Conservation (phyloP, 2,329 filamentous ascomycete species). For the Xylariaceae sp. region DNA sequence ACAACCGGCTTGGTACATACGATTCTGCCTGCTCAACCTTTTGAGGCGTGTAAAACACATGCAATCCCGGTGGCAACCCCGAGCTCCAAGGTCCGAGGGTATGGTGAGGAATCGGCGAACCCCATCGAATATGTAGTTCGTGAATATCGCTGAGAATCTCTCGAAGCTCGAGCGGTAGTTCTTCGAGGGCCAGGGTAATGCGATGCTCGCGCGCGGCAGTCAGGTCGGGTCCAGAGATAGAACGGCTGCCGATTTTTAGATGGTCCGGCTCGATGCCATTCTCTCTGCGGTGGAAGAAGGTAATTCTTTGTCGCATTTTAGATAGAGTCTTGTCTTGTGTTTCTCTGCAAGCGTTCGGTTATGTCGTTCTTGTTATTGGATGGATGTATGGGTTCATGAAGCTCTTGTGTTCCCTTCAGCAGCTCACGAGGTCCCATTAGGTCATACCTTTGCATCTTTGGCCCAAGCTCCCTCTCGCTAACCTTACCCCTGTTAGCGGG, state of each 20-base stretch:
- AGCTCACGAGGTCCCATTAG: too few relatives aligned
- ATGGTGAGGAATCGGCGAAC: constrained; percentile 53
- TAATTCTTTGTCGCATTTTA: constrained; percentile 73
- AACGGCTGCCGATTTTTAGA: constrained; percentile 53
- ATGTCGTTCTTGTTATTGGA: too few relatives aligned
- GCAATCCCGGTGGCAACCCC: constrained; percentile 73
- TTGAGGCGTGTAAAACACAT: constrained; percentile 69
- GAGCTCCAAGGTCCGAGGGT: constrained; percentile 68
- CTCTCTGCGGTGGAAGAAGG: constrained; percentile 68
- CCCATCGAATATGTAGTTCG: constrained; percentile 78
- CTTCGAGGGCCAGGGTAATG: constrained; percentile 67
- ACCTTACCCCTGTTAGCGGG: too few relatives aligned
- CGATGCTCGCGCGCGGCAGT: constrained; percentile 73
- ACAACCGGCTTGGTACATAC: constrained; percentile 6
- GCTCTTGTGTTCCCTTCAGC: too few relatives aligned
- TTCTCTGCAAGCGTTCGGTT: too few relatives aligned
- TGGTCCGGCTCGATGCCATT: constrained; percentile 60
- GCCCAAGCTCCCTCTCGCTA: too few relatives aligned
- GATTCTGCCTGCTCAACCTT: constrained; percentile 25
- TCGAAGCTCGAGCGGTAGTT: constrained; percentile 67
- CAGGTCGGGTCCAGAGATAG: constrained; percentile 54
- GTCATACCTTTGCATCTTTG: too few relatives aligned
- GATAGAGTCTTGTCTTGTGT: too few relatives aligned
- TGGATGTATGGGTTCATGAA: too few relatives aligned
- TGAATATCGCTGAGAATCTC: constrained; percentile 59